phyloP scores from a whole-genome alignment of 441 rosid genomes.

The Euphorbia corollata region DNA sequence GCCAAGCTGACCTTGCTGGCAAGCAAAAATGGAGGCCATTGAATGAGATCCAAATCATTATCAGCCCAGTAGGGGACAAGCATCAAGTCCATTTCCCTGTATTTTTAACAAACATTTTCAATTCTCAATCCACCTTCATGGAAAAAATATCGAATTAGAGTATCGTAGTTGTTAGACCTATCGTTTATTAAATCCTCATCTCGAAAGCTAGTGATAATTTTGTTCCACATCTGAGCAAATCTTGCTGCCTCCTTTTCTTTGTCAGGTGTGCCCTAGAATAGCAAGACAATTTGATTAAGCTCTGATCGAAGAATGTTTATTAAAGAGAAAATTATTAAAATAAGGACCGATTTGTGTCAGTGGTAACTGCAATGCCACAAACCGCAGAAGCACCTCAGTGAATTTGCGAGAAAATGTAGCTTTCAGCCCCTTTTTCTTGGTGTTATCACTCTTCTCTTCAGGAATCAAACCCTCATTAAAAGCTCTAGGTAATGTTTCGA shows the following conservation, averaged over 20 bases:
- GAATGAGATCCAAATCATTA: conserved; percentile 71
- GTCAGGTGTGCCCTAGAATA: conserved; percentile 45
- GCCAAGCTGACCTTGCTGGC: conserved; percentile 86
- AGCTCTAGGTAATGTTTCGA: conserved; percentile 74
- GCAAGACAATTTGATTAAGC: not conserved
- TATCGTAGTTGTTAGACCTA: conserved; percentile 33
- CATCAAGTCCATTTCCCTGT: conserved; percentile 92
- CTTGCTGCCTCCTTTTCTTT: conserved; percentile 83
- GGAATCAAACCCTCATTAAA: conserved; percentile 82
- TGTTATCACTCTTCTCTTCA: conserved; percentile 41
- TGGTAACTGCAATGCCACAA: not conserved
- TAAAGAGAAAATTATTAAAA: not conserved
- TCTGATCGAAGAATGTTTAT: not conserved
- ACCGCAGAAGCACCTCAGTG: conserved; percentile 31
- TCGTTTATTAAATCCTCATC: conserved; percentile 91
- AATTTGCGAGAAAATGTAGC: conserved; percentile 61
- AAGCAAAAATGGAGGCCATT: conserved; percentile 98
- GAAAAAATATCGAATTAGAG: not conserved
- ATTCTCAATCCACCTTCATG: not conserved
- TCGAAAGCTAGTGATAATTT: conserved; percentile 86
- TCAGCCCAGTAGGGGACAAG: conserved; percentile 99
- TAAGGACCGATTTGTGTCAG: not conserved
- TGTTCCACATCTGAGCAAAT: conserved; percentile 99
- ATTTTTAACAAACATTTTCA: conserved; percentile 3
- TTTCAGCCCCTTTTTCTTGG: conserved; percentile 63